A percentile compares a stretch with the other conserved stretches of the same genome.
Conservation (phyloP, 345 rosid genomes). For the Gossypium ekmanianum region DNA sequence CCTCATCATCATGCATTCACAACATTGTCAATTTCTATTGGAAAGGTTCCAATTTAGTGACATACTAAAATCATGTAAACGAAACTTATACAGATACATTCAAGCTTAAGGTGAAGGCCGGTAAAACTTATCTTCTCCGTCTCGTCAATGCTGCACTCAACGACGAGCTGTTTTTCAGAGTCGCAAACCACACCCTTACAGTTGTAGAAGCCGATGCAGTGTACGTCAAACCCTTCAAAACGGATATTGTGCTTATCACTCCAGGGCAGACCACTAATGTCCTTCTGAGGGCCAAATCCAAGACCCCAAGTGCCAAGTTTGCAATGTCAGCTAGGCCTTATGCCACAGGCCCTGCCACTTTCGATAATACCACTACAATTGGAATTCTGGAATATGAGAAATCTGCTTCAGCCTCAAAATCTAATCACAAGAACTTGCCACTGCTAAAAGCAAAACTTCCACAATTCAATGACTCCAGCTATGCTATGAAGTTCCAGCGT, state of each 20-base stretch:
- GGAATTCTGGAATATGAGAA: conserved; percentile 41
- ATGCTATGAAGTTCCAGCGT: conserved; percentile 29
- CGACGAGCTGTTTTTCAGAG: conserved; percentile 30
- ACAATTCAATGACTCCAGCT: conserved; percentile 41
- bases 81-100: conserved; percentile 38
- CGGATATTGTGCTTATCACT: conserved; percentile 41
- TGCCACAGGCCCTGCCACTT: conserved; percentile 42
- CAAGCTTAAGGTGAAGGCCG: conserved; percentile 40
- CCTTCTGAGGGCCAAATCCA: conserved; percentile 41
- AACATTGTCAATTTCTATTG: neutral
- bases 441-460: conserved; percentile 41
- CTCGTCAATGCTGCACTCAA: conserved; percentile 35
- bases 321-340: conserved; percentile 48
- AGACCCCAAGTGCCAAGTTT: conserved; percentile 32
- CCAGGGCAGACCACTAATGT: conserved; percentile 82
- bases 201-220: conserved; percentile 76
- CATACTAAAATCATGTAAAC: neutral
- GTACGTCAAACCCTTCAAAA: conserved; percentile 63
- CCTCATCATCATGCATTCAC: neutral
- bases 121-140: conserved; percentile 31
- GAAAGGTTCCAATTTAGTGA: neutral
- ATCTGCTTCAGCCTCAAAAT: conserved; percentile 19
- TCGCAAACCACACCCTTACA: conserved; percentile 42
- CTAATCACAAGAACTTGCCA: conserved; percentile 27
- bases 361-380: conserved; percentile 50